These are phyloP conservation scores for Esteya vermicola DNA, from an alignment of 2,329 filamentous ascomycete genomes.

Conservation along the genomic window DNA sequence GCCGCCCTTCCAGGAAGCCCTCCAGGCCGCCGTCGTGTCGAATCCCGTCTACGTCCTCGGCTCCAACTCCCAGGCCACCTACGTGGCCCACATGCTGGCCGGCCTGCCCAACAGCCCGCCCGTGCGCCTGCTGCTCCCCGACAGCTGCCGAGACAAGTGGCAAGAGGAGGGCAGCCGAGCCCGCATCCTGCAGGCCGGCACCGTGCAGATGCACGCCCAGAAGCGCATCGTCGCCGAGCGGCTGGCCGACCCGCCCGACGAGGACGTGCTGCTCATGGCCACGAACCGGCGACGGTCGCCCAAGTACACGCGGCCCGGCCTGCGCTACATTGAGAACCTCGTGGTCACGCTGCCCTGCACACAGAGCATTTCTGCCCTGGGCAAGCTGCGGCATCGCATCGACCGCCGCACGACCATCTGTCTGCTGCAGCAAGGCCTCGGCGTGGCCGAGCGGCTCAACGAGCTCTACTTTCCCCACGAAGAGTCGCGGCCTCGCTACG, in stretches of 20 bases:
- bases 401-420: slow-evolving; percentile 19
- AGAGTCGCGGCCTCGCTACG: slow-evolving; percentile 54
- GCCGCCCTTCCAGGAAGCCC: no score
- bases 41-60: slow-evolving; percentile 14
- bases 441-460: slow-evolving; percentile 67
- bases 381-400: slow-evolving; percentile 15
- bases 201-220: neutral
- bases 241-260: slow-evolving; percentile 2
- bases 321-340: slow-evolving; percentile 14
- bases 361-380: slow-evolving; percentile 13
- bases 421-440: slow-evolving; percentile 41
- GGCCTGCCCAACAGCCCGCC: slow-evolving; percentile 15
- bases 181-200: slow-evolving; percentile 3
- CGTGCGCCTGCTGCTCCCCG: slow-evolving; percentile 16
- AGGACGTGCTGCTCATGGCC: neutral
- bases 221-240: slow-evolving; percentile 13
- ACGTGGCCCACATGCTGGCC: slow-evolving; percentile 17
- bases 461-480: slow-evolving; percentile 54
- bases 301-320: no score
- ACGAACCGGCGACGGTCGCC: no score
- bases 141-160: slow-evolving; percentile 13
- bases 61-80: slow-evolving; percentile 13
- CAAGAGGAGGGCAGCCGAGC: slow-evolving; percentile 9
- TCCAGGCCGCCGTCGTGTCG: no score
- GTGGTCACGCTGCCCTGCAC: slow-evolving; percentile 18